Evolutionary conservation across 768 basidiomycete genomes (phyloP).

Genomic region (Ephemerocybe angulata): DNA sequence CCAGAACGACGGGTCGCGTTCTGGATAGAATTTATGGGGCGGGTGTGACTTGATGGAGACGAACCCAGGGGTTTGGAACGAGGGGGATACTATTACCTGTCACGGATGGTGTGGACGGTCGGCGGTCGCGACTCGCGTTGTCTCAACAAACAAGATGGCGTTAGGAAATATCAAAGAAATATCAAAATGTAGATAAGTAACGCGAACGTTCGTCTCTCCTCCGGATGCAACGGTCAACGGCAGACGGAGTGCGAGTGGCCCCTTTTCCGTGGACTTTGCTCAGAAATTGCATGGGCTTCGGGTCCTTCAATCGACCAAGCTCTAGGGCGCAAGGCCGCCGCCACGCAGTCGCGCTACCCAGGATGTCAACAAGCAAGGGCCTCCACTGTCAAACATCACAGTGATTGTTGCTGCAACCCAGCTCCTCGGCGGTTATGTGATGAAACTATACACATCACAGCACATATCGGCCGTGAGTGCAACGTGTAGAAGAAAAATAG

Average conservation of each 20-base stretch:
- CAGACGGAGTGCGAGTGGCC: no score
- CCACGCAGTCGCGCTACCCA: no score
- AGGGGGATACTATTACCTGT: neutral
- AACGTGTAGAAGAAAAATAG: no score
- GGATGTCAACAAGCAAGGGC: no score
- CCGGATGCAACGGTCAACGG: no score
- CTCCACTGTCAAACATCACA: neutral
- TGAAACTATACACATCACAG: neutral
- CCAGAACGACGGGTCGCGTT: neutral
- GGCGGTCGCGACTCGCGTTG: neutral
- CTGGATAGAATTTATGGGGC: conserved; percentile 2
- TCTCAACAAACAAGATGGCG: neutral
- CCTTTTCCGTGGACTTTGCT: no score
- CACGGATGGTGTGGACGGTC: neutral
- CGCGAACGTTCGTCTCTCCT: no score
- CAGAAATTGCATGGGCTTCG: no score
- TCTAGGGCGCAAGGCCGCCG: no score
- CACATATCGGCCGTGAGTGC: neutral
- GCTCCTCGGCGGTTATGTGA: neutral
- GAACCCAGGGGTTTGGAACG: neutral
- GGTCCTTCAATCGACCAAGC: no score
- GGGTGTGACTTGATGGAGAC: neutral
- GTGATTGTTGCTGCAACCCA: conserved; percentile 1
- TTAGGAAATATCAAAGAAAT: no score
- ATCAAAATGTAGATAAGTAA: no score